Evolutionary conservation across 176 grass and related monocot genomes (phyloP).

Genomic region (Oryza officinalis): DNA sequence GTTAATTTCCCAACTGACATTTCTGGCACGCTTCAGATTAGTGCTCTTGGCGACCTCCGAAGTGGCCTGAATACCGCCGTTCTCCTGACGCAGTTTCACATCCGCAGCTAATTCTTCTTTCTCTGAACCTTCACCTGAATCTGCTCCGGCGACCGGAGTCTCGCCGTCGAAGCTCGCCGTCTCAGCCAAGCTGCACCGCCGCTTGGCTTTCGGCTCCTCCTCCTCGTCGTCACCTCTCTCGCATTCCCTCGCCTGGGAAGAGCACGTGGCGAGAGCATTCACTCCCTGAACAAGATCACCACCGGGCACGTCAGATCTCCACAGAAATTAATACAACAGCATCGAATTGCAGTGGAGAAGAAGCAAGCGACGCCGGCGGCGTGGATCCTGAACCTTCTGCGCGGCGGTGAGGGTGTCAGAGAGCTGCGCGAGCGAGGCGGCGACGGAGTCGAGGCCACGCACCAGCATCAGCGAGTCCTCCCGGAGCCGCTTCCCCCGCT

Average conservation of each 20-base stretch:
- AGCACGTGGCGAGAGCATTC: constrained; percentile 23
- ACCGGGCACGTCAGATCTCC: neutral
- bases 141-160: neutral
- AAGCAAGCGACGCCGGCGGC: neutral
- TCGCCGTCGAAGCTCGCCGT: neutral
- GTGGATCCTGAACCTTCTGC: constrained; percentile 50
- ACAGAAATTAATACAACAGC: neutral
- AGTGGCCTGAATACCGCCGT: neutral
- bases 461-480: constrained; percentile 85
- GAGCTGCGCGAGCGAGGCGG: constrained; percentile 70
- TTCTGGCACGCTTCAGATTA: constrained; percentile 57
- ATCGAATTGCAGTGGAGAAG: neutral
- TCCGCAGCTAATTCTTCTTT: neutral
- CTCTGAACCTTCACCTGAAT: neutral
- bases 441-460: constrained; percentile 84
- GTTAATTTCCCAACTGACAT: neutral
- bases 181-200: constrained; percentile 17
- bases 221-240: neutral
- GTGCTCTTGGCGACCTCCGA: constrained; percentile 47
- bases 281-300: constrained; percentile 32
- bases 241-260: constrained; percentile 17
- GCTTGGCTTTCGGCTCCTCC: constrained; percentile 40
- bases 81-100: neutral
- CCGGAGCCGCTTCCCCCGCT: constrained; percentile 71
- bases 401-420: constrained; percentile 77